Evolutionary conservation across 148 eudicot genomes (phyloP).

Genomic region (Suaeda aralocaspica): DNA sequence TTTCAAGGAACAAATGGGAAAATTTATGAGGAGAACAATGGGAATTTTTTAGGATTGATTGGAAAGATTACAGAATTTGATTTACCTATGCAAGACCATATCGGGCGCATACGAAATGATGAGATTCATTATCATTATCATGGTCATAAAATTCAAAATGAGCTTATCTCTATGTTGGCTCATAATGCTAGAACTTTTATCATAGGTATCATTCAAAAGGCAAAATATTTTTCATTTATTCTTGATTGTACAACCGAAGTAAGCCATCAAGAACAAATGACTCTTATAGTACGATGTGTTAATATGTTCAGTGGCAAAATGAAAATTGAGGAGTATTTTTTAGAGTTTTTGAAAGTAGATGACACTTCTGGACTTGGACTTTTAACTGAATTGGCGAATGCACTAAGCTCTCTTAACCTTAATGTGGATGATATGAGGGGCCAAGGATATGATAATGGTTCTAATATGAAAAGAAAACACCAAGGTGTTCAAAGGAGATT

Average conservation of each 20-base stretch:
- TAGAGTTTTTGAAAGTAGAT: background rate
- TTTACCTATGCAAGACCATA: background rate
- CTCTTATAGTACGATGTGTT: background rate
- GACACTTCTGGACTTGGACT: background rate
- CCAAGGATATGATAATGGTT: background rate
- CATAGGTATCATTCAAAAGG: background rate
- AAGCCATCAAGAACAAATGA: slow-evolving; percentile 7
- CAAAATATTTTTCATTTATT: slow-evolving; percentile 4
- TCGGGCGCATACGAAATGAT: background rate
- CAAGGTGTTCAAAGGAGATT: background rate
- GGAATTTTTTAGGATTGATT: background rate
- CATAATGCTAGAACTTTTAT: no score
- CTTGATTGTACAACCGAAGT: slow-evolving; percentile 17
- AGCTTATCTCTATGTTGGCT: background rate
- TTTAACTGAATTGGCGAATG: background rate
- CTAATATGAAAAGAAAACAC: slow-evolving; percentile 3
- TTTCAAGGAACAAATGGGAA: background rate
- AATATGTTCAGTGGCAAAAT: background rate
- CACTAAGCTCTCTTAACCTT: background rate
- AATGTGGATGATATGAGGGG: background rate
- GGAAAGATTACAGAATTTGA: background rate
- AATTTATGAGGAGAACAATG: background rate
- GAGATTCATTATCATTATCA: background rate
- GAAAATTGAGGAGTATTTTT: slow-evolving; percentile 7
- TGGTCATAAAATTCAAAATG: background rate